Base-by-base conservation (phyloP, 2,329 filamentous ascomycete genomes). In the Fusarium musae region DNA sequence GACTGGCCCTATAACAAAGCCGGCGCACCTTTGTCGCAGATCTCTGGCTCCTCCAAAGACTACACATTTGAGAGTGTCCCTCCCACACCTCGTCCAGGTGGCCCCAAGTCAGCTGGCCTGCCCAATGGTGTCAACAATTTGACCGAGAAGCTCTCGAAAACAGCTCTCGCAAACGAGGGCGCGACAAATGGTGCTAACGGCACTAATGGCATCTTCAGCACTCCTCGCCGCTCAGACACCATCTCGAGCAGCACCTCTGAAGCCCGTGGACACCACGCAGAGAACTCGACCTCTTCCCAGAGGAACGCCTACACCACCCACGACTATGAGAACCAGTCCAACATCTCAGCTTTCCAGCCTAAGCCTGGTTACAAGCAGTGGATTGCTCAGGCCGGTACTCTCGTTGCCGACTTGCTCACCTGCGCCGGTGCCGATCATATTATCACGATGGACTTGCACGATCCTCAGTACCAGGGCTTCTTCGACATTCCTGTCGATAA, bases 401-500 rank as follows among this genome's bases (percentile, higher is more conserved):
- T 99, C 64, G 93, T 99, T 54, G 96, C 96, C 57, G 95, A 98
- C 81, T 90, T 99, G 49, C 87, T 99, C 74, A 98, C 95, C 44
- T 98, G 95, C 83, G 96, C 96, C 72, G 96, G 96, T 74, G 95
- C 96, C 50, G 96, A 99, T 82, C 96, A 98, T 83, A 92, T 97
- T 80, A 98, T 98, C 81, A 98, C 96, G 37, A 97, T 99, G 93
- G 96, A 99, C 80, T 88, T 99, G 59, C 94, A 96, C 81, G 96
- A 98, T 82, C 93, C 94, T 46, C 95, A 99, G 83, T 98, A 98
- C 80, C 96, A 99, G 83, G 96, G 96, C 60, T 99, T 98, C 87
- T 98, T 99, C 80, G 96, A 99, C 80, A 97, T 98, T 66, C 96
- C 96, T 5, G 96, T 99, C 63, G 96, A 99, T 85, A 99, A 99